Percentiles rank a stretch among this genome's conserved stretches.
Evolutionary conservation across 352 stramenopile genomes (phyloP).

Genomic region (Phytopythium sindhum): DNA sequence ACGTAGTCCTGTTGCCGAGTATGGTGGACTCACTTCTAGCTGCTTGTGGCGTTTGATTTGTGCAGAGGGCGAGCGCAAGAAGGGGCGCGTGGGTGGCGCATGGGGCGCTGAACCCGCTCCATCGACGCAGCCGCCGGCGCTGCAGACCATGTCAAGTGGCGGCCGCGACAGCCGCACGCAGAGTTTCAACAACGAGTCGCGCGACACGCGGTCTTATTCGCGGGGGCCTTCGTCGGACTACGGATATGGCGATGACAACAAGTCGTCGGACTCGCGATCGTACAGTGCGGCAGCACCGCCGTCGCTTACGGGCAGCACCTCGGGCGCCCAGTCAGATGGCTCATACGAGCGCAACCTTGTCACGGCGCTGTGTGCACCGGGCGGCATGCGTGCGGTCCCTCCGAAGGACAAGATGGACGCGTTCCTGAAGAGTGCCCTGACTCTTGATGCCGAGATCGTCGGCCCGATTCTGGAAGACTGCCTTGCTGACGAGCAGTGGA

Average conservation of each 20-base stretch:
- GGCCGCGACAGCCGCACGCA: constrained; percentile 39
- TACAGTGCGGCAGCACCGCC: constrained; percentile 28
- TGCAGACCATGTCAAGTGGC: constrained; percentile 22
- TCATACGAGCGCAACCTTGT: constrained; percentile 94
- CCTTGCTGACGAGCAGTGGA: constrained; percentile 88
- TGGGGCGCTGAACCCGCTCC: constrained; percentile 44
- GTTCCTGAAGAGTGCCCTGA: constrained; percentile 89
- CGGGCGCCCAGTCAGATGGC: constrained; percentile 78
- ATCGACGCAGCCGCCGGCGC: constrained; percentile 13
- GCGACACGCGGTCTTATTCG: constrained; percentile 34
- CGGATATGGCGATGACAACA: constrained; percentile 49
- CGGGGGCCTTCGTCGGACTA: constrained; percentile 44
- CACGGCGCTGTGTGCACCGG: constrained; percentile 88
- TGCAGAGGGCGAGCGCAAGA: constrained; percentile 76
- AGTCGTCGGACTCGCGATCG: constrained; percentile 11
- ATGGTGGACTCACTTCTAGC: background rate
- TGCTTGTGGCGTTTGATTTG: background rate
- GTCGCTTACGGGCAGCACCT: constrained; percentile 51
- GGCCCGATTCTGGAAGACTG: constrained; percentile 93
- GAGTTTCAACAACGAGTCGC: constrained; percentile 37
- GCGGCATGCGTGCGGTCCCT: constrained; percentile 93
- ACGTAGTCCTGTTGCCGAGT: background rate
- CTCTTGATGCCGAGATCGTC: constrained; percentile 91
- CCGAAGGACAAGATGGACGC: constrained; percentile 93
- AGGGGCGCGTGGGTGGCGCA: constrained; percentile 73